Conservation (phyloP, 345 rosid species). For the Dimocarpus longan region DNA sequence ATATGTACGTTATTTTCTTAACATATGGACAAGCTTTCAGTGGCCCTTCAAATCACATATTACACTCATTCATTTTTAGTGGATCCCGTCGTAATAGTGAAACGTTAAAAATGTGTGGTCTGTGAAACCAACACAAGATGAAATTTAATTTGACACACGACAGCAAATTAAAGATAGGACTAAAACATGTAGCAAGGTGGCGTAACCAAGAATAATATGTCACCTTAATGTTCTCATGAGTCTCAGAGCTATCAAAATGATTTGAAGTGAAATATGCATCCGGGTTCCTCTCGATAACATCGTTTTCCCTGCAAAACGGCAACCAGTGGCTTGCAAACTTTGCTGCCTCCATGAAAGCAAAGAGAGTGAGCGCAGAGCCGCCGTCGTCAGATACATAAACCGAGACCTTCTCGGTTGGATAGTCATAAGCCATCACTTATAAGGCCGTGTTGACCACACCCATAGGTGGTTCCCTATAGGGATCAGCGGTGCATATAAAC, state of each 20-base stretch:
- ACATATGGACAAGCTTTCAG: no score
- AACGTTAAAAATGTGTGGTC: no score
- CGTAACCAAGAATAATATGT: neutral
- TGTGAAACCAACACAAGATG: no score
- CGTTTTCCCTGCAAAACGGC: conserved; percentile 59
- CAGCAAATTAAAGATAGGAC: no score
- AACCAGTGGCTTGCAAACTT: conserved; percentile 71
- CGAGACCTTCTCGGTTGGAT: conserved; percentile 69
- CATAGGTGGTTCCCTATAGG: conserved; percentile 81
- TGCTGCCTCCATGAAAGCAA: conserved; percentile 76
- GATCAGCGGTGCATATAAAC: conserved; percentile 91
- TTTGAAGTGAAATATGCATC: conserved; percentile 53
- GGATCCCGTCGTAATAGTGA: no score
- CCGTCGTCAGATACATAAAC: conserved; percentile 86
- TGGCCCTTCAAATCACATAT: no score
- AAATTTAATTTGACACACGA: no score
- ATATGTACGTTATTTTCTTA: no score
- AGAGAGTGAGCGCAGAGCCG: conserved; percentile 70
- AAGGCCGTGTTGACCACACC: conserved; percentile 71
- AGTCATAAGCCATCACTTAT: conserved; percentile 77
- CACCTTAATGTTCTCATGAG: conserved; percentile 54
- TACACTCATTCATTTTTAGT: no score
- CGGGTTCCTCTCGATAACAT: conserved; percentile 54
- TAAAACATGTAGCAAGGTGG: no score
- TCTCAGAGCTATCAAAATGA: conserved; percentile 21